Evolutionary conservation across 345 rosid species (phyloP).

Genomic region (Cochlearia excelsa): DNA sequence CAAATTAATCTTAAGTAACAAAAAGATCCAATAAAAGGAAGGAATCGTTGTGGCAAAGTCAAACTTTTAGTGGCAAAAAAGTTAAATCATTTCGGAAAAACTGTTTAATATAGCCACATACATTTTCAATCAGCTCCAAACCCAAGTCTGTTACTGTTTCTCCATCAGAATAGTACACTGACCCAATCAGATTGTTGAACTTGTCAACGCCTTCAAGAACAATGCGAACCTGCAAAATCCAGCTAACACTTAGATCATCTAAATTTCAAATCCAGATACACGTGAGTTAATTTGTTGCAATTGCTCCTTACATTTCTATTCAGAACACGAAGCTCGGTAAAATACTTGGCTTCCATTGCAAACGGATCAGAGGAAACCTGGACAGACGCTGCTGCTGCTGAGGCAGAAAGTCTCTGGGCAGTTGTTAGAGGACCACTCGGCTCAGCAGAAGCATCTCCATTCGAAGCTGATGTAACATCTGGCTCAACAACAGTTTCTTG

Average conservation of each 20-base stretch:
- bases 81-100: slow-evolving; percentile 12
- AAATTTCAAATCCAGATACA: slow-evolving; percentile 14
- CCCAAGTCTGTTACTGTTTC: slow-evolving; percentile 86
- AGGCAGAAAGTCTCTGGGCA: slow-evolving; percentile 86
- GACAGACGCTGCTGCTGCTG: slow-evolving; percentile 46
- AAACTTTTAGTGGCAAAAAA: not conserved
- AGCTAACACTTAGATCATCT: slow-evolving; percentile 23
- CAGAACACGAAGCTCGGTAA: slow-evolving; percentile 82
- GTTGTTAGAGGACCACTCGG: slow-evolving; percentile 68
- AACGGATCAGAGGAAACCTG: slow-evolving; percentile 84
- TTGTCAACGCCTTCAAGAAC: slow-evolving; percentile 98
- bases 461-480: slow-evolving; percentile 44
- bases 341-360: slow-evolving; percentile 82
- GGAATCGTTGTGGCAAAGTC: slow-evolving; percentile 13
- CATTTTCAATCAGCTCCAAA: slow-evolving; percentile 89
- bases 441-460: slow-evolving; percentile 67
- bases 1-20: slow-evolving; percentile 1
- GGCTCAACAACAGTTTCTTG: slow-evolving; percentile 48
- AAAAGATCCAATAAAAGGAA: not conserved
- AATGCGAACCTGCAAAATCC: slow-evolving; percentile 74
- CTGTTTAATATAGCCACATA: slow-evolving; percentile 36
- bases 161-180: slow-evolving; percentile 83
- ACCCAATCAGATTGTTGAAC: slow-evolving; percentile 88
- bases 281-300: slow-evolving; percentile 14
- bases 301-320: slow-evolving; percentile 69